Evolutionary conservation across 225 moss, liverwort and hornwort species (phyloP).

Genomic region (Thuidium tamariscinum): DNA sequence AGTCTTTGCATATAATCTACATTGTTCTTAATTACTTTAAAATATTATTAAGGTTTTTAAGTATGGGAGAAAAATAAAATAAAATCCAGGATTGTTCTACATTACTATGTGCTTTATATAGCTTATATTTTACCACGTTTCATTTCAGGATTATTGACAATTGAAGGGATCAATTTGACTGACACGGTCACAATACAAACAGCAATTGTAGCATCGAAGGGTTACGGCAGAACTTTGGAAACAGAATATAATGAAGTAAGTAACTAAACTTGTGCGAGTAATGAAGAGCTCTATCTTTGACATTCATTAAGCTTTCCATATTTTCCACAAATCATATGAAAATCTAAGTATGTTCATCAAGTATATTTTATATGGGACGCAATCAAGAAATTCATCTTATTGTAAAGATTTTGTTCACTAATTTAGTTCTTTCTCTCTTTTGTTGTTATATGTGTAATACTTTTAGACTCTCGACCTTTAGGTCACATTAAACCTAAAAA

Average conservation of each 20-base stretch:
- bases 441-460: background rate
- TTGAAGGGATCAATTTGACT: background rate
- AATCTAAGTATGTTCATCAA: background rate
- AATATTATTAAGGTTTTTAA: background rate
- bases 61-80: background rate
- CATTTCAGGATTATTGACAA: background rate
- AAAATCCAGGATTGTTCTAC: background rate
- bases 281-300: background rate
- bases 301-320: background rate
- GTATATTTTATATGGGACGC: background rate
- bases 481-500: background rate
- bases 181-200: background rate
- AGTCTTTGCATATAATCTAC: background rate
- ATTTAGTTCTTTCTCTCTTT: background rate
- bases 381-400: background rate
- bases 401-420: background rate
- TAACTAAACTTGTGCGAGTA: background rate
- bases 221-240: background rate
- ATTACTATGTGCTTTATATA: background rate
- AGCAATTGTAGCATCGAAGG: background rate
- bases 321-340: background rate
- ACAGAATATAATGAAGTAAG: background rate
- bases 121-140: background rate
- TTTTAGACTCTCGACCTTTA: background rate
- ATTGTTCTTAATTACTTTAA: background rate